These are phyloP conservation scores for Pseudocohnilembus persalinus DNA, from an alignment of 169 alveolate species.

Conservation along the genomic window DNA sequence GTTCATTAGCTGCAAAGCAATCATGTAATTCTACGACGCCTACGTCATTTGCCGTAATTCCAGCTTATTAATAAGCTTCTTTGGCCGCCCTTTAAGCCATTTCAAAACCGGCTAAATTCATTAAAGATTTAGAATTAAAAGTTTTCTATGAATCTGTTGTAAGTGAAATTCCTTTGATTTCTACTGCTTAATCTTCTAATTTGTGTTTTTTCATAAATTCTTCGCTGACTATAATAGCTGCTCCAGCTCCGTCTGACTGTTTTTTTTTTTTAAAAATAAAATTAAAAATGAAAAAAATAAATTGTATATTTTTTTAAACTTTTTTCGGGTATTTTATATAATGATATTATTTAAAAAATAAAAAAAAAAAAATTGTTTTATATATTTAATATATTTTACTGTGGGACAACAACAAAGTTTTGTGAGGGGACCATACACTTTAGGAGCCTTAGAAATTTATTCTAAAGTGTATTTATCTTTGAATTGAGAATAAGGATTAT, in stretches of 20 bases:
- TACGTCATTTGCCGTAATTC: constrained; percentile 57
- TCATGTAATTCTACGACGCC: constrained; percentile 78
- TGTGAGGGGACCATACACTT: constrained; percentile 64
- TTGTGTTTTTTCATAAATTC: constrained; percentile 52
- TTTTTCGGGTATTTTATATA: no score
- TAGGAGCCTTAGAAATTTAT: constrained; percentile 55
- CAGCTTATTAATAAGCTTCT: constrained; percentile 52
- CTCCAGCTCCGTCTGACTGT: constrained; percentile 76
- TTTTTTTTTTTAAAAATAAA: no score
- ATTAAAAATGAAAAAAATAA: no score
- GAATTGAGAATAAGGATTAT: constrained; percentile 77
- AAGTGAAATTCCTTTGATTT: constrained; percentile 58
- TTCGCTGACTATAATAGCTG: constrained; percentile 64
- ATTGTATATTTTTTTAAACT: no score
- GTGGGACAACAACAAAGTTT: constrained; percentile 82
- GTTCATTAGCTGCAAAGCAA: constrained; percentile 80
- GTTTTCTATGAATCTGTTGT: constrained; percentile 67
- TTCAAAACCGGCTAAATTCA: constrained; percentile 71
- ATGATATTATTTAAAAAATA: no score
- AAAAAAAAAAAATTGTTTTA: no score
- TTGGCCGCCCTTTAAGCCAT: constrained; percentile 71
- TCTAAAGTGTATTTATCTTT: constrained; percentile 70
- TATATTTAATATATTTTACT: not conserved
- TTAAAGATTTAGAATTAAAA: constrained; percentile 50
- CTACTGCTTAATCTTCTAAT: constrained; percentile 72